These are phyloP conservation scores for Malus hybrid DNA, from an alignment of 331 rosid species.

Conservation along the genomic window DNA sequence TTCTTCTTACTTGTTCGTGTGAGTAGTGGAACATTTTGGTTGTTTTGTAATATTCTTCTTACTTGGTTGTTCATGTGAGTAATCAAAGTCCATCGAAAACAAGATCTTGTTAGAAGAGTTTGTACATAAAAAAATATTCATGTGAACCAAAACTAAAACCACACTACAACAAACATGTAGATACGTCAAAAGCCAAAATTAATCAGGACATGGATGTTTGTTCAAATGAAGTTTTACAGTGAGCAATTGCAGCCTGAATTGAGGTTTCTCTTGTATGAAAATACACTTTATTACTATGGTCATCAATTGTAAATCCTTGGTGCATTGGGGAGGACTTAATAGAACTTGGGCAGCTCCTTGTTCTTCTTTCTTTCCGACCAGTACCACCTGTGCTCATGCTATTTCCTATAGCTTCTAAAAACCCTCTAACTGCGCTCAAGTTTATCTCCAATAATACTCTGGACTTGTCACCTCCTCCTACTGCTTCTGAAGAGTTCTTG, in stretches of 20 bases:
- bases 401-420: slow-evolving; percentile 24
- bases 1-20: too few species aligned
- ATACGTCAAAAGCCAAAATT: neutral
- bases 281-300: neutral
- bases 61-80: too few species aligned
- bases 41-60: too few species aligned
- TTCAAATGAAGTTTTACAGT: slow-evolving; percentile 44
- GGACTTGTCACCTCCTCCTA: slow-evolving; percentile 6
- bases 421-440: slow-evolving; percentile 35
- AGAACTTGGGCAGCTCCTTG: slow-evolving; percentile 33
- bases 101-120: neutral
- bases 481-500: neutral
- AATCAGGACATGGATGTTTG: slow-evolving; percentile 20
- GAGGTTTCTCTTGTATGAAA: slow-evolving; percentile 25
- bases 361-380: slow-evolving; percentile 18
- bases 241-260: slow-evolving; percentile 52
- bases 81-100: neutral
- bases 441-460: slow-evolving; percentile 30
- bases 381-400: slow-evolving; percentile 9
- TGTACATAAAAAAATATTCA: neutral
- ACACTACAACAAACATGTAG: neutral
- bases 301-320: slow-evolving; percentile 19
- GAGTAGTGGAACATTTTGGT: too few species aligned
- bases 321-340: slow-evolving; percentile 38
- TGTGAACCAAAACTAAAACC: neutral